Percentiles rank a stretch among this genome's conserved stretches.
Conservation (phyloP, 129 eudicot genomes). For the Sambucus nigra region DNA sequence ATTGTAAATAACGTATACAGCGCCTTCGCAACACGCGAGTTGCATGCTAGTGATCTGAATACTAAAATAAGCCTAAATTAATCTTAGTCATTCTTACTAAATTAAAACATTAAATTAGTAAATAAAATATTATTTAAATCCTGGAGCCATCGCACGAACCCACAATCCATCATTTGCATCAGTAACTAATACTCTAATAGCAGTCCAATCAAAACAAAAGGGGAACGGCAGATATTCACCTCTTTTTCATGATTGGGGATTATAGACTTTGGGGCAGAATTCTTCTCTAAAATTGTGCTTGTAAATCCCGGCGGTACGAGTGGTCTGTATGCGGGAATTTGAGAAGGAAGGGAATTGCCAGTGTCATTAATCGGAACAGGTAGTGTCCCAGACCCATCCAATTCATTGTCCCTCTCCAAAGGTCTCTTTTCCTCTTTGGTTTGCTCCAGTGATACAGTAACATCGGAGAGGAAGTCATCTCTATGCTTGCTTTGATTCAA, state of each 20-base stretch:
- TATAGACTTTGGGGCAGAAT: constrained; percentile 32
- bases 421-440: constrained; percentile 37
- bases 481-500: constrained; percentile 35
- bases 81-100: too few species aligned
- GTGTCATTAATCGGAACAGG: constrained; percentile 37
- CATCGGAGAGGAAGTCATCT: constrained; percentile 30
- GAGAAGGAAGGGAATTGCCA: constrained; percentile 40
- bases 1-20: too few species aligned
- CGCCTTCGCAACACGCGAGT: too few species aligned
- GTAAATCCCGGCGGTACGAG: constrained; percentile 93
- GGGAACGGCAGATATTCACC: constrained; percentile 21
- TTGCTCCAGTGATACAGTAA: constrained; percentile 31
- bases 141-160: too few species aligned
- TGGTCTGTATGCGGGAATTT: constrained; percentile 61
- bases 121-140: too few species aligned
- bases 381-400: constrained; percentile 22
- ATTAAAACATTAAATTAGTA: too few species aligned
- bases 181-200: not conserved
- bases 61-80: too few species aligned
- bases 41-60: too few species aligned
- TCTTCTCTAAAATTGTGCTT: constrained; percentile 50
- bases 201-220: not conserved
- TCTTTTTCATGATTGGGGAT: constrained; percentile 31
- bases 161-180: too few species aligned
- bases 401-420: constrained; percentile 20